Conservation (phyloP, 2,329 filamentous ascomycete species). For the Sclerotinia subarctica region DNA sequence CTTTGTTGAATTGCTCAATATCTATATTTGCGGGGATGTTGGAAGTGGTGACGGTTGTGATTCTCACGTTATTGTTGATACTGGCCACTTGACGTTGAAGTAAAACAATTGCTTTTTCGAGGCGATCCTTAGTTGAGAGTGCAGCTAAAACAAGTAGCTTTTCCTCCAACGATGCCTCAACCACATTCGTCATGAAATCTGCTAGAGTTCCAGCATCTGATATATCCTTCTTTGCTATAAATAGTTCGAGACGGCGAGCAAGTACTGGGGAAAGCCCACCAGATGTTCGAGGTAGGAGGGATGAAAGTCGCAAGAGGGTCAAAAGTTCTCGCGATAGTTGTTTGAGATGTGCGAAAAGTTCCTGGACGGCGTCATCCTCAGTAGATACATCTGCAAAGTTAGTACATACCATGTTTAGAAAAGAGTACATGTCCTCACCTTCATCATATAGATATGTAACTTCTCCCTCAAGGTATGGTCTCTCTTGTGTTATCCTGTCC, state of each 20-base stretch:
- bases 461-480: slow-evolving; percentile 82
- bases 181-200: slow-evolving; percentile 94
- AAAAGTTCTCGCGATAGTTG: slow-evolving; percentile 82
- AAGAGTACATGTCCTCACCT: slow-evolving; percentile 45
- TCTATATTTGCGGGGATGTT: slow-evolving; percentile 58
- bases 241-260: slow-evolving; percentile 79
- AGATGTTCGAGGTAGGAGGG: slow-evolving; percentile 71
- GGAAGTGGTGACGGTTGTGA: slow-evolving; percentile 72
- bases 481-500: slow-evolving; percentile 70
- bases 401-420: slow-evolving; percentile 21
- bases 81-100: slow-evolving; percentile 76
- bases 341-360: slow-evolving; percentile 77
- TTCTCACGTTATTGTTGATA: slow-evolving; percentile 84
- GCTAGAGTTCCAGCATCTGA: slow-evolving; percentile 81
- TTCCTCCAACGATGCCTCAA: slow-evolving; percentile 85
- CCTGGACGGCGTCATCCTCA: slow-evolving; percentile 63
- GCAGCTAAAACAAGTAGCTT: slow-evolving; percentile 85
- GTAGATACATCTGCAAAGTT: slow-evolving; percentile 34
- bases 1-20: slow-evolving; percentile 51
- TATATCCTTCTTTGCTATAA: slow-evolving; percentile 78
- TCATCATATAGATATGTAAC: slow-evolving; percentile 70
- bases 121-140: slow-evolving; percentile 70
- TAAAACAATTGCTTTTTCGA: slow-evolving; percentile 79
- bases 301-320: slow-evolving; percentile 77
- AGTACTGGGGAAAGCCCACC: slow-evolving; percentile 75